phyloP scores from a whole-genome alignment of 345 rosid species.

The Populus pruinosa region DNA sequence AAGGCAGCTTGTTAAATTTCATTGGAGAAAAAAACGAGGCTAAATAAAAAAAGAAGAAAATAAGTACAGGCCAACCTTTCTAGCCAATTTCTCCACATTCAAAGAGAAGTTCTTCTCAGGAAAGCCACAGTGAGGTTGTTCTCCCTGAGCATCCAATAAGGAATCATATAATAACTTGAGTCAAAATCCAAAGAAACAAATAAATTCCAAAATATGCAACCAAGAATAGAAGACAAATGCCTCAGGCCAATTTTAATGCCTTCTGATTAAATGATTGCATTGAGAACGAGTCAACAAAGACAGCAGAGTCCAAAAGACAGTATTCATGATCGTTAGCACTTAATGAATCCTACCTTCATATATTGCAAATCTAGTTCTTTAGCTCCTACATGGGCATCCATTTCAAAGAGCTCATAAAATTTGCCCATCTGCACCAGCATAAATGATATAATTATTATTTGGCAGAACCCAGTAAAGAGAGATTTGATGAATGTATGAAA shows the following conservation, averaged over 20 bases:
- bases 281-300: background rate
- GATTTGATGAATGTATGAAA: background rate
- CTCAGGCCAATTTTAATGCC: background rate
- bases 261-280: background rate
- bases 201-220: background rate
- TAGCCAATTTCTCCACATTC: slow-evolving; percentile 86
- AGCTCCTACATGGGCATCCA: slow-evolving; percentile 97
- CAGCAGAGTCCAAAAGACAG: background rate
- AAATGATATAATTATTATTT: slow-evolving; percentile 6
- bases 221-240: background rate
- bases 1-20: slow-evolving; percentile 25
- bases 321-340: background rate
- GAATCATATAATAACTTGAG: slow-evolving; percentile 10
- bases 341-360: slow-evolving; percentile 67
- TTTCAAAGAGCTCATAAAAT: slow-evolving; percentile 95
- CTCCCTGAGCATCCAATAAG: slow-evolving; percentile 55
- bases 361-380: slow-evolving; percentile 91
- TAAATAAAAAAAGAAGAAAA: slow-evolving; percentile 5
- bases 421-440: slow-evolving; percentile 79
- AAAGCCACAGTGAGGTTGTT: slow-evolving; percentile 99
- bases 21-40: slow-evolving; percentile 7
- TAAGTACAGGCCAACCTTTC: slow-evolving; percentile 56
- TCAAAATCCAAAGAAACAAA: background rate
- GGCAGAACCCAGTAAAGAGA: background rate
- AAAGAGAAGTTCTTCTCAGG: slow-evolving; percentile 89